phyloP scores from a whole-genome alignment of 306 rosid species.

The Pterocarpus macrocarpus region DNA sequence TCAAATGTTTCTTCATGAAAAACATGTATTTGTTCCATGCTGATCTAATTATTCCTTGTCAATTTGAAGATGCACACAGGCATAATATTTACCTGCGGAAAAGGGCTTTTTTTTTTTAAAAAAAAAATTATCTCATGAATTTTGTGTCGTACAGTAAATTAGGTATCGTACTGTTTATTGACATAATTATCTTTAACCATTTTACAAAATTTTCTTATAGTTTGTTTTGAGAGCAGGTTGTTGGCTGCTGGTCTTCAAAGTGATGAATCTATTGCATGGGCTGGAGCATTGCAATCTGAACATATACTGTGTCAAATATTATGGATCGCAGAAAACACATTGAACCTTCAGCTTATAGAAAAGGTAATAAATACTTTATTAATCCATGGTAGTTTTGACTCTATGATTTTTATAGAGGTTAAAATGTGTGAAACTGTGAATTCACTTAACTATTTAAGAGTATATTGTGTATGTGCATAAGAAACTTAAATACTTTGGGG shows the following conservation, averaged over 20 bases:
- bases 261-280: slow-evolving; percentile 68
- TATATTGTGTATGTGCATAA: slow-evolving; percentile 17
- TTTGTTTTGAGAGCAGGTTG: slow-evolving; percentile 60
- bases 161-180: slow-evolving; percentile 22
- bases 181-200: slow-evolving; percentile 7
- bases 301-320: slow-evolving; percentile 64
- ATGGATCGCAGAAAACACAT: slow-evolving; percentile 90
- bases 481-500: slow-evolving; percentile 20
- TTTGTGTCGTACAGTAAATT: slow-evolving; percentile 26
- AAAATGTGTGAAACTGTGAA: background rate
- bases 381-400: slow-evolving; percentile 23
- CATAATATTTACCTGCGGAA: slow-evolving; percentile 15
- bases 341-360: slow-evolving; percentile 81
- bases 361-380: slow-evolving; percentile 63
- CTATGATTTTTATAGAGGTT: slow-evolving; percentile 7
- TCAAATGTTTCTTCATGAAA: slow-evolving; percentile 19
- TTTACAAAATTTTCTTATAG: slow-evolving; percentile 36
- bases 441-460: slow-evolving; percentile 31
- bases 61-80: slow-evolving; percentile 9
- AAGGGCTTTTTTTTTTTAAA: background rate
- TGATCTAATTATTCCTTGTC: background rate
- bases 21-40: slow-evolving; percentile 1
- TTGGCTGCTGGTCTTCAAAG: slow-evolving; percentile 76
- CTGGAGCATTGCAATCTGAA: slow-evolving; percentile 75
- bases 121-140: background rate